Base-by-base conservation (phyloP, 306 rosid species). In the Potentilla sterilis region DNA sequence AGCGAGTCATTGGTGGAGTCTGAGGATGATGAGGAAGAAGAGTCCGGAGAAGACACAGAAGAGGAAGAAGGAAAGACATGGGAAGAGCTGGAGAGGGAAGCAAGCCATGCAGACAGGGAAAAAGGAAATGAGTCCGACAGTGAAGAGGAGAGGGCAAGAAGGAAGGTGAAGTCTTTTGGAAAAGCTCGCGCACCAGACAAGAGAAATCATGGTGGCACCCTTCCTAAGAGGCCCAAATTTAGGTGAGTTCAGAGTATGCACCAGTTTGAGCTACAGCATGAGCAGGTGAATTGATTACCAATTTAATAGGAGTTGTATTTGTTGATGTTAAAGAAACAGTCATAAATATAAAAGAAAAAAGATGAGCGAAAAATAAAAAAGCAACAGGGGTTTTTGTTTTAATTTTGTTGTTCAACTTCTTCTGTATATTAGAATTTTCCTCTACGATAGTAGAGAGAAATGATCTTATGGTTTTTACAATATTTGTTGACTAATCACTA, bases 71-170 rank as follows among this genome's bases (percentile, higher is more conserved):
- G 85, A 47, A 81, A 72, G 62, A 77, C 85, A 19, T 81, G 81
- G 81, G 85, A 81, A 77, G 85, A 81, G 75, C 41, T 81, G 54
- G 85, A 81, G 79, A 81, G 85, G 72, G 85, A 81, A 73, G 85
- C 85, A 19, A 81, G 76, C 75, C 64, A 81, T 59, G 85, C 85
- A 46, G 81, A 81, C 44, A 77, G 79, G 78, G 85, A 81, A 59
- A 81, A 81, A 34, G 85, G 85, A 35, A 42, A 72, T 62, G 85
- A 67, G 9, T 81, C 81, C 0, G 85, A 81, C 75, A 81, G 85
- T 48, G 81, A 81, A 48, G 81, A 81, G 66, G 85, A 81, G 41
- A 67, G 85, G 32, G 81, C 71, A 16, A 72, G 81, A 51, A 77
- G 81, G 72, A 81, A 81, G 78, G 72, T 77, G 4, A 81, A 81